Evolutionary conservation across 176 grass and related monocot species (phyloP), one percentile per base, ranked within the genome.

Genomic region (Canna indica): DNA sequence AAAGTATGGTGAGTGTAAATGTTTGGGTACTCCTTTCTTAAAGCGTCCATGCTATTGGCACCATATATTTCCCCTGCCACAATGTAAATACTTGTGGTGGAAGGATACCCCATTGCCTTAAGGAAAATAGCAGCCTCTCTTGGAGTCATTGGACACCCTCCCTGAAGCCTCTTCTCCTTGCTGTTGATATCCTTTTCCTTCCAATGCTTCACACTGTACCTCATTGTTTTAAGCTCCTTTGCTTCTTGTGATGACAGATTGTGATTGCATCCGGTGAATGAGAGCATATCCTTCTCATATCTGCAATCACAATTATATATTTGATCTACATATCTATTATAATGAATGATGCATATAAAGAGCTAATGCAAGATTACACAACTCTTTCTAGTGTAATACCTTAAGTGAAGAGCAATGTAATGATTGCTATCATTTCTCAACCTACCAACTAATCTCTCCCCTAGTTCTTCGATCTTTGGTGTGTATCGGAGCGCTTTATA

Each of bases 271-370:
- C 94, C 94, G 5, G 94, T 99, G 79, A 99, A 99, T 22, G 94
- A 87, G 25, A 99, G 82, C 94, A 99, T 99, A 73, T 99, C 94
- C 89, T 93, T 99, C 82, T 99, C 94, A 39, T 99, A 97, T 68
- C 93, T 97, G 72, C 64, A 53, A n/a, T n/a, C n/a, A n/a, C n/a
- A n/a, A n/a, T n/a, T n/a, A n/a, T n/a, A n/a, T n/a, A n/a, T n/a
- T n/a, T n/a, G n/a, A n/a, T n/a, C n/a, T n/a, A n/a, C n/a, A n/a
- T n/a, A n/a, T n/a, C n/a, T 25, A 30, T 50, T 30, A 31, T 30
- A 60, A 58, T 71, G 9, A 79, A 45, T n/a, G 31, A 59, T 31
- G 12, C 26, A 60, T 59, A 29, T 10, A 48, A 22, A 17, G 6
- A 36, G n/a, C 1, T 47, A 47, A 17, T 1, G 18, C 13, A 17